phyloP scores from a whole-genome alignment of 176 grass and related monocot genomes.

The Zoysia japonica region DNA sequence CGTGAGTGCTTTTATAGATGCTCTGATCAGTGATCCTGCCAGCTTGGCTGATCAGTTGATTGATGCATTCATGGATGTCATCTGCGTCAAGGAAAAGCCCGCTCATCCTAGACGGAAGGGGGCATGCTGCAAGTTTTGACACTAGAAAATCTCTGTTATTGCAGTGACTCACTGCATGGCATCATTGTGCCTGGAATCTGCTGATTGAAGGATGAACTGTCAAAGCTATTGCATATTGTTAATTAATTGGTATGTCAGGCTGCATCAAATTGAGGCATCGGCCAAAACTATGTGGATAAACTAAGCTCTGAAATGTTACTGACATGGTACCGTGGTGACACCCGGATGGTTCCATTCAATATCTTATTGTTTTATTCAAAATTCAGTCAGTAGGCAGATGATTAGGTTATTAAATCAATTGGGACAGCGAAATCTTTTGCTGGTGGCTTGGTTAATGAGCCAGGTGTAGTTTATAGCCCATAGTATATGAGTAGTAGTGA shows the following conservation, averaged over 20 bases:
- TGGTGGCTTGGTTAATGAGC: constrained; percentile 2
- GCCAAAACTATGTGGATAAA: constrained; percentile 13
- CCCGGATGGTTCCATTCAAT: constrained; percentile 19
- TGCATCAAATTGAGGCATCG: constrained; percentile 1
- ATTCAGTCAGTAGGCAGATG: background rate
- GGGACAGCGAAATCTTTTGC: background rate
- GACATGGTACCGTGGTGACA: background rate
- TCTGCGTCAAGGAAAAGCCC: constrained; percentile 68
- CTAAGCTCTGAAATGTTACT: constrained; percentile 2
- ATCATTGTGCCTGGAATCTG: constrained; percentile 29
- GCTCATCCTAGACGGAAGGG: constrained; percentile 38
- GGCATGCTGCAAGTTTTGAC: constrained; percentile 56
- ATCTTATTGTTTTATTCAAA: constrained; percentile 23
- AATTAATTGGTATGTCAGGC: background rate
- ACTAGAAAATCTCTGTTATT: constrained; percentile 37
- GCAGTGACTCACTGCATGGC: background rate
- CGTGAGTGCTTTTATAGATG: constrained; percentile 69
- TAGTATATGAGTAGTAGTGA: background rate
- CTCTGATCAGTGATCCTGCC: constrained; percentile 63
- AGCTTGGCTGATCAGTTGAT: constrained; percentile 71
- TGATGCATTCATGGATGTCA: constrained; percentile 69
- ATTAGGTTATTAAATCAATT: background rate
- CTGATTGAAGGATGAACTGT: constrained; percentile 29
- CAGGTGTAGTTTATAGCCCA: background rate
- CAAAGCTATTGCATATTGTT: constrained; percentile 8